Conservation (phyloP, 1,139 yeast species). For the Taphrina sp. region DNA sequence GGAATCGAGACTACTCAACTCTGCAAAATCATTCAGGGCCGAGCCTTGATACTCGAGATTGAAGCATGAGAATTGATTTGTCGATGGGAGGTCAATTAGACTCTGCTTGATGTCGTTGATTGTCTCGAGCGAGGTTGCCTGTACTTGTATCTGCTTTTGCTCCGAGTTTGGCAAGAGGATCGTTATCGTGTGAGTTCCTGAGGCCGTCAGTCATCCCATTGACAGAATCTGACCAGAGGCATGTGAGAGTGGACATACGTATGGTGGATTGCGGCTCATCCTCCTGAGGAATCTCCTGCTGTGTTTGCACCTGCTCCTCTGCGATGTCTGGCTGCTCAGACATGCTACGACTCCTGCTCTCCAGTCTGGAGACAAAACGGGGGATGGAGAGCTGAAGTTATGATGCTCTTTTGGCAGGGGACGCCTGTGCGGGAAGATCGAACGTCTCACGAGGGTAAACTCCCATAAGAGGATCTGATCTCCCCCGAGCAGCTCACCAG, state of each 20-base stretch:
- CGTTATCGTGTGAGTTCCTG: constrained; percentile 18
- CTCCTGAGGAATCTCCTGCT: constrained; percentile 4
- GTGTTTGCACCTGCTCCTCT: constrained; percentile 6
- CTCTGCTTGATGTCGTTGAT: constrained; percentile 61
- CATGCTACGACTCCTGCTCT: too few species aligned
- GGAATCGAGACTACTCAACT: constrained; percentile 41
- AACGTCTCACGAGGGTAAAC: too few species aligned
- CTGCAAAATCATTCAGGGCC: constrained; percentile 43
- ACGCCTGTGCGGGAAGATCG: too few species aligned
- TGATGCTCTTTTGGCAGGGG: too few species aligned
- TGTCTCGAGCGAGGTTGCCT: constrained; percentile 47
- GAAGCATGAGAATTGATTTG: constrained; percentile 63
- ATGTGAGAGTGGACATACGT: too few species aligned
- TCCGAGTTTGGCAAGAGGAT: constrained; percentile 14
- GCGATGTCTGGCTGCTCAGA: not conserved
- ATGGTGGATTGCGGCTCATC: too few species aligned
- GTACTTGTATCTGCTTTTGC: constrained; percentile 18
- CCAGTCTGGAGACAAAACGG: too few species aligned
- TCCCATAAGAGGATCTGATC: too few species aligned
- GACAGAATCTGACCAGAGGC: constrained; percentile 12
- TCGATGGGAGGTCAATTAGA: constrained; percentile 54
- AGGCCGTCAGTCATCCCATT: not conserved
- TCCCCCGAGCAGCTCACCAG: too few species aligned
- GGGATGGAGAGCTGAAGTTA: too few species aligned
- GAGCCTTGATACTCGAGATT: constrained; percentile 49